Percentiles rank a stretch among this genome's conserved stretches.
phyloP scores from a whole-genome alignment of 148 eudicot species.

The Simmondsia chinensis region DNA sequence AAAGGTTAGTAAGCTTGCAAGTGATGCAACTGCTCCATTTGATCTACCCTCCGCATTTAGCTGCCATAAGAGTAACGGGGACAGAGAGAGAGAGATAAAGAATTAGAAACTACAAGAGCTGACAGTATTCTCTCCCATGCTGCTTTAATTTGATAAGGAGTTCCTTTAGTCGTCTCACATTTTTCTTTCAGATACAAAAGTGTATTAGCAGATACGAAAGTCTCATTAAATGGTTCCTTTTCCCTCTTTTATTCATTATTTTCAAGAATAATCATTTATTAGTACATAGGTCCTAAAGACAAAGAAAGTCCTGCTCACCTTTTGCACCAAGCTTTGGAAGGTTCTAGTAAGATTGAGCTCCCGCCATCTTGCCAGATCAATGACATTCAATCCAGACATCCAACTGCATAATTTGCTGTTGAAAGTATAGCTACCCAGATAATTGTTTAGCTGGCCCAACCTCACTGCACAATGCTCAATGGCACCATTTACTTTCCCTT shows the following conservation, averaged over 20 bases:
- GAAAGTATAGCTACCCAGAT: conserved; percentile 34
- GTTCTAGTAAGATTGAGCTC: conserved; percentile 44
- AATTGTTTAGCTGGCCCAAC: conserved; percentile 44
- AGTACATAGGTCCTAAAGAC: too few species aligned
- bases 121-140: too few species aligned
- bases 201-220: too few species aligned
- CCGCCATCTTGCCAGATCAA: conserved; percentile 82
- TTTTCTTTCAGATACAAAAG: too few species aligned
- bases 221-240: too few species aligned
- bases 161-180: too few species aligned
- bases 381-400: conserved; percentile 89
- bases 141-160: too few species aligned
- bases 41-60: conserved; percentile 21
- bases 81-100: conserved; percentile 9
- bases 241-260: too few species aligned
- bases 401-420: conserved; percentile 63
- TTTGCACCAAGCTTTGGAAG: conserved; percentile 44
- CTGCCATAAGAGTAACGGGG: conserved; percentile 15
- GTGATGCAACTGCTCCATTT: conserved; percentile 35
- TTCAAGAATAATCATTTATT: too few species aligned
- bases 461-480: conserved; percentile 59
- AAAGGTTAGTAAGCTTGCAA: conserved; percentile 70
- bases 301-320: conserved; percentile 46
- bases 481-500: conserved; percentile 78
- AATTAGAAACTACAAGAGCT: too few species aligned